Conservation (phyloP, 768 basidiomycete genomes). For the Suillus cothurnatus region DNA sequence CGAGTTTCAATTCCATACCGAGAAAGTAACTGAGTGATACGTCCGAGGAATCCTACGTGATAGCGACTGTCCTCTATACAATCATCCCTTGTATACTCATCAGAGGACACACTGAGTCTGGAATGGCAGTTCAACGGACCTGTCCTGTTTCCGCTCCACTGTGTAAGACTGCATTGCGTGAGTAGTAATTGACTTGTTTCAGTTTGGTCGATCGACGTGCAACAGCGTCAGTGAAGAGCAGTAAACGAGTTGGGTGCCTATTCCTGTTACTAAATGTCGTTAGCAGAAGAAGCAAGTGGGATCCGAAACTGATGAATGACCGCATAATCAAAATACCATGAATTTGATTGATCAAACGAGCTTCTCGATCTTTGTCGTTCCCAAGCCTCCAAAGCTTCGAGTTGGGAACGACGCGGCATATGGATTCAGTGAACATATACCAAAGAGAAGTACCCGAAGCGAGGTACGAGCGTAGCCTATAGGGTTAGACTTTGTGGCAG, state of each 20-base stretch:
- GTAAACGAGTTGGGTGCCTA: background rate
- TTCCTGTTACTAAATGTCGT: background rate
- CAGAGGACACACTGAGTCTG: background rate
- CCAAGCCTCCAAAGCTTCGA: too few species aligned
- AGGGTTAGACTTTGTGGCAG: too few species aligned
- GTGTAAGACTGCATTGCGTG: background rate
- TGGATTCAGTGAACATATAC: too few species aligned
- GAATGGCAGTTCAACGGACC: background rate
- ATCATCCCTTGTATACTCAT: slow-evolving; percentile 25
- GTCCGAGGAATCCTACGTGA: background rate
- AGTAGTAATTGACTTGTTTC: background rate
- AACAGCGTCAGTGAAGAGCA: background rate
- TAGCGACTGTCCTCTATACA: background rate
- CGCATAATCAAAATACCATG: background rate
- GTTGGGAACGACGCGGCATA: background rate
- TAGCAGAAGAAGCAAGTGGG: background rate
- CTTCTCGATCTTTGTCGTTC: background rate
- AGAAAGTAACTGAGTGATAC: background rate
- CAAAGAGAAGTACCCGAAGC: too few species aligned
- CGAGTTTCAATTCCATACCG: background rate
- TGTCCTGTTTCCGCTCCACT: background rate
- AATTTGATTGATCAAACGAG: background rate
- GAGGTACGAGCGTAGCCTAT: too few species aligned
- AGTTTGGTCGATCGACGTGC: background rate
- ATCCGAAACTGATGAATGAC: background rate